These are phyloP conservation scores for Neckera pumila DNA, from an alignment of 225 moss, liverwort and hornwort species.

Conservation along the genomic window DNA sequence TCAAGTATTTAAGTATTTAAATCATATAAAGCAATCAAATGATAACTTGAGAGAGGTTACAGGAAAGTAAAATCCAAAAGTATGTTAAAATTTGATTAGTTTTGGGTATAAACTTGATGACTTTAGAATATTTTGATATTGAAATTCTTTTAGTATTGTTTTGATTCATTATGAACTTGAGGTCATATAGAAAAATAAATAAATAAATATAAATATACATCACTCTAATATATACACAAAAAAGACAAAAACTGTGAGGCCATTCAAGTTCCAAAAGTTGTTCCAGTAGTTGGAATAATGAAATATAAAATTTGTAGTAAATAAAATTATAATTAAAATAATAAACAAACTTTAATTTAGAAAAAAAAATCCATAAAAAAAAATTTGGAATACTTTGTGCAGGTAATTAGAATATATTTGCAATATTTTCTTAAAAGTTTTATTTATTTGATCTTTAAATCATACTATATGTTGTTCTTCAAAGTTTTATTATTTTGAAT, in stretches of 20 bases:
- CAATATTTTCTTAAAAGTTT: background rate
- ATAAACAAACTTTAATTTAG: no score
- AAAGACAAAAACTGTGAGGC: rapidly evolving
- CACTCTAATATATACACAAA: background rate
- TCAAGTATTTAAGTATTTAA: background rate
- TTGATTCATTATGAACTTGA: background rate
- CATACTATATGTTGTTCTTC: background rate
- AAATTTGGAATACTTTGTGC: background rate
- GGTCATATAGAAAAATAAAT: background rate
- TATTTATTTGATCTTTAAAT: background rate
- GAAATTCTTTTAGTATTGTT: background rate
- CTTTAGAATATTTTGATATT: background rate
- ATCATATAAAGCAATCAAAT: background rate
- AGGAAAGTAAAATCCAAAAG: rapidly evolving
- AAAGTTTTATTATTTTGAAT: background rate
- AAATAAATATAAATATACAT: no score
- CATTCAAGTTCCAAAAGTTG: background rate
- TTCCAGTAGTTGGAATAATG: background rate
- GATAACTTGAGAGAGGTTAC: background rate
- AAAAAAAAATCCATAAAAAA: background rate
- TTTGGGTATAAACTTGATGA: background rate
- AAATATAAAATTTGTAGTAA: background rate
- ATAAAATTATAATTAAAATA: background rate
- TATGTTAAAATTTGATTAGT: background rate
- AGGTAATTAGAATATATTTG: rapidly evolving